Evolutionary conservation across 2,329 filamentous ascomycete genomes (phyloP), one percentile per base, ranked within the genome.

Genomic region (Penicillium expansum): DNA sequence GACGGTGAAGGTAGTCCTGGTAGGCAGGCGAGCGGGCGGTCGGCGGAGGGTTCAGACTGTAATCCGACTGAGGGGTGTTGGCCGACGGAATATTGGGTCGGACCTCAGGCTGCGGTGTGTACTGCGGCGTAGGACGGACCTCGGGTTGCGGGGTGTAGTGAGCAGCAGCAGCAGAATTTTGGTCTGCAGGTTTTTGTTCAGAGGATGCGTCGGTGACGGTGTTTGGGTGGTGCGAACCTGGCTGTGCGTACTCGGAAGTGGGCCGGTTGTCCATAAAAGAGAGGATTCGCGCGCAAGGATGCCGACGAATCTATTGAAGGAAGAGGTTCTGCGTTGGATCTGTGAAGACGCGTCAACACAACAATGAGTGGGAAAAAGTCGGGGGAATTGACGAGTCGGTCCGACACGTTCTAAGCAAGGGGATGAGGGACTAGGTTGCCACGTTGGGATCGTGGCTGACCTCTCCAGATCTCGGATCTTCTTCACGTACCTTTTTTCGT

Each of bases 121-220:
- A 96, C 79, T 93, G 89, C 80, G 71, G 64, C 51, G 70, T 64
- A n/a, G 71, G 68, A 55, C 73, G 73, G 49, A 66, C 67, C 64
- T 75, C 74, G 32, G 71, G 67, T 62, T 75, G 73, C 52, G 73
- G 70, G 53, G 72, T 73, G 66, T 76, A 75, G 61, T 74, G 71
- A 71, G 72, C 67, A 67, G 71, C 70, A 70, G 89, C 90, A 89
- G 90, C 88, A 90, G 92, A 90, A 79, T 89, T 83, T 83, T 91
- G 90, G 89, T 96, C 92, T 94, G 89, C 86, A 80, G 80, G 80
- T 76, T 87, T 85, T 76, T 83, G 87, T 89, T 95, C 91, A 92
- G 91, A 92, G 82, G 87, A 84, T 79, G 84, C 72, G 73, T 80
- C 78, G 69, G 67, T 60, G 63, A 82, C 82, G 61, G 78, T 74